Conservation (phyloP, 2,329 filamentous ascomycete genomes). For the Fusarium tricinctum region DNA sequence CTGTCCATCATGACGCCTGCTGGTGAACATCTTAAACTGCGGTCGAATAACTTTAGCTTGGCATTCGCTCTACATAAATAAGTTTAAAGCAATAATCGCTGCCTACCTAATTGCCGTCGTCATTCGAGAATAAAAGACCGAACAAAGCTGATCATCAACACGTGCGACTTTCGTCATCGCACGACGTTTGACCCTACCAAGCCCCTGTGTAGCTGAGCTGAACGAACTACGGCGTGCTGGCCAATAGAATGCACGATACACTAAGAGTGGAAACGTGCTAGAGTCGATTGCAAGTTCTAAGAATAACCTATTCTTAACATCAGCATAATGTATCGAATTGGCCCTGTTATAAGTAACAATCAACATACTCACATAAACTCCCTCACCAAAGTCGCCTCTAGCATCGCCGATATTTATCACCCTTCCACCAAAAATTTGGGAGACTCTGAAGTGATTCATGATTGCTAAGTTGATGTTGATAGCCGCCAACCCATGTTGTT, state of each 20-base stretch:
- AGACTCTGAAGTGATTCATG: too few species aligned
- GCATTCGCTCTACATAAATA: neutral
- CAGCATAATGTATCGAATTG: too few species aligned
- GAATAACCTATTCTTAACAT: too few species aligned
- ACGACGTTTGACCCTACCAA: constrained; percentile 17
- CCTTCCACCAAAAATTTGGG: too few species aligned
- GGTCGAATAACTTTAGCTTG: neutral
- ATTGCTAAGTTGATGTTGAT: too few species aligned
- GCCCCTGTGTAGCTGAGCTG: constrained; percentile 40
- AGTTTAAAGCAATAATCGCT: too few species aligned
- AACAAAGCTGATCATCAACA: constrained; percentile 11
- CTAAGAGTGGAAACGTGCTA: neutral
- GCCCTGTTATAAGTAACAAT: too few species aligned
- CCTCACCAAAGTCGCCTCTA: too few species aligned
- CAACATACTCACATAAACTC: too few species aligned
- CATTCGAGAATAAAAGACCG: constrained; percentile 8
- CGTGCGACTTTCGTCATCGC: constrained; percentile 39
- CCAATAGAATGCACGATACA: constrained; percentile 21
- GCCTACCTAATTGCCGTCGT: neutral
- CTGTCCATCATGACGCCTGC: neutral
- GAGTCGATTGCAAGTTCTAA: neutral
- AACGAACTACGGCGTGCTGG: neutral
- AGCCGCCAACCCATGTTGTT: too few species aligned
- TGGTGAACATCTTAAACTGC: too few species aligned
- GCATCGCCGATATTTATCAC: too few species aligned